These are phyloP conservation scores for Cucumis hystrix DNA, from an alignment of 306 rosid species.

Conservation along the genomic window DNA sequence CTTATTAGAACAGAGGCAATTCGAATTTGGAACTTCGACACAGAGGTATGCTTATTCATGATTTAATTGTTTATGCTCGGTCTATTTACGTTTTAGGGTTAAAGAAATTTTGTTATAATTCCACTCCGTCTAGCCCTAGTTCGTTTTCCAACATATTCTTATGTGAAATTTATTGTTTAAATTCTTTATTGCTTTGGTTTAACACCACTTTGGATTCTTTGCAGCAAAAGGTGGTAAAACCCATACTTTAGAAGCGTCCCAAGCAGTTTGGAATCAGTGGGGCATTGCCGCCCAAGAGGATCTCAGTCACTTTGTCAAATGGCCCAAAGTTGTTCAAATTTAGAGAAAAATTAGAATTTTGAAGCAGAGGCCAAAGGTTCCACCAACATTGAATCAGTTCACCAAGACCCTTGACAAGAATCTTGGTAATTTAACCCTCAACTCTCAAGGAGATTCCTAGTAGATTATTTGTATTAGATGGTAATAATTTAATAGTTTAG, in stretches of 20 bases:
- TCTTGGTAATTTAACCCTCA: slow-evolving; percentile 20
- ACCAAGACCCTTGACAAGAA: slow-evolving; percentile 55
- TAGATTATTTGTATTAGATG: background rate
- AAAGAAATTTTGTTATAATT: no score
- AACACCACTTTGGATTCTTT: background rate
- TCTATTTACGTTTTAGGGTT: no score
- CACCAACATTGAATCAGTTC: slow-evolving; percentile 53
- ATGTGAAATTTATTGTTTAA: background rate
- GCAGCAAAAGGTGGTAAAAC: slow-evolving; percentile 29
- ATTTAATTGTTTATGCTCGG: no score
- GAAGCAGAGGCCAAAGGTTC: slow-evolving; percentile 56
- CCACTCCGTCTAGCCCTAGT: no score
- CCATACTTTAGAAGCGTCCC: slow-evolving; percentile 56
- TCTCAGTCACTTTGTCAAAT: slow-evolving; percentile 38
- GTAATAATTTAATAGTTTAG: background rate
- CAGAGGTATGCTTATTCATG: no score
- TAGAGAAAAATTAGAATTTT: slow-evolving; percentile 55
- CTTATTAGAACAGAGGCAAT: no score
- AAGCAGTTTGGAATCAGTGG: slow-evolving; percentile 60
- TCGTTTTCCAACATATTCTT: background rate
- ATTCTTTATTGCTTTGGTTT: background rate
- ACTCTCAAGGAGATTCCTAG: background rate
- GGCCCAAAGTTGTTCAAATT: slow-evolving; percentile 48
- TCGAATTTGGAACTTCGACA: no score
- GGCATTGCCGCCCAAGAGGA: slow-evolving; percentile 52